These are phyloP conservation scores for Hymenoscyphus albidus DNA, from an alignment of 2,329 filamentous ascomycete genomes.

Conservation along the genomic window DNA sequence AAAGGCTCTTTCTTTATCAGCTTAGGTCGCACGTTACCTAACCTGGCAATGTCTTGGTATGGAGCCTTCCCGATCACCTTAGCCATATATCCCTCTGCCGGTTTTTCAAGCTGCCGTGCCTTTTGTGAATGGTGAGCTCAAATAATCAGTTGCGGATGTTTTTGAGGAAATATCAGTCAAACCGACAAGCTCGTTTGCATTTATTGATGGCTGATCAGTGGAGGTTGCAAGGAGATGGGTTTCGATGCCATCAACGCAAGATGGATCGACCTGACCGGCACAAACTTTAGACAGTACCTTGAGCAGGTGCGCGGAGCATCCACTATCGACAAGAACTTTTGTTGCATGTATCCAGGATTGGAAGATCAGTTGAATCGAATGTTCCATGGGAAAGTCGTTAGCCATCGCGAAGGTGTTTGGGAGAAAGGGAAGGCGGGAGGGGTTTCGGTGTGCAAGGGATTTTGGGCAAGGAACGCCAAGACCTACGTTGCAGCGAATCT, in stretches of 20 bases:
- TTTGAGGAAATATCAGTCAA: conserved; percentile 8
- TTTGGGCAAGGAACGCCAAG: neutral
- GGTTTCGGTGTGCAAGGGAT: neutral
- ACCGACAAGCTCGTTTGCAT: conserved; percentile 5
- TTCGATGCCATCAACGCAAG: conserved; percentile 7
- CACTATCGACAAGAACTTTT: conserved; percentile 10
- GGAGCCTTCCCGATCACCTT: too few species aligned
- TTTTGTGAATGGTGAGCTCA: conserved; percentile 6
- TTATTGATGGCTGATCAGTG: too few species aligned
- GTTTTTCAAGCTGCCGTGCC: conserved; percentile 2
- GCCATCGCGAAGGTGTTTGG: neutral
- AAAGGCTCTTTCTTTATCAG: too few species aligned
- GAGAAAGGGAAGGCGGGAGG: neutral
- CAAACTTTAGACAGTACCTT: conserved; percentile 8
- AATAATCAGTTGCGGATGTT: conserved; percentile 5
- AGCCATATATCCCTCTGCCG: too few species aligned
- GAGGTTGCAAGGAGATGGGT: conserved; percentile 8
- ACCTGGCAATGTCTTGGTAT: too few species aligned
- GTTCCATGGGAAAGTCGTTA: neutral
- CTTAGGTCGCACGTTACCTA: too few species aligned
- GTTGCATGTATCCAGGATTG: conserved; percentile 6
- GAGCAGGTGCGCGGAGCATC: conserved; percentile 8
- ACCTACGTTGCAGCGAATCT: neutral
- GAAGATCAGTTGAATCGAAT: conserved; percentile 6
- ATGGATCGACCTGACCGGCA: conserved; percentile 5